Percentiles rank a stretch among this genome's conserved stretches.
These are phyloP conservation scores for Penicillium ucsense DNA, from an alignment of 495 filamentous ascomycete genomes.

Conservation along the genomic window DNA sequence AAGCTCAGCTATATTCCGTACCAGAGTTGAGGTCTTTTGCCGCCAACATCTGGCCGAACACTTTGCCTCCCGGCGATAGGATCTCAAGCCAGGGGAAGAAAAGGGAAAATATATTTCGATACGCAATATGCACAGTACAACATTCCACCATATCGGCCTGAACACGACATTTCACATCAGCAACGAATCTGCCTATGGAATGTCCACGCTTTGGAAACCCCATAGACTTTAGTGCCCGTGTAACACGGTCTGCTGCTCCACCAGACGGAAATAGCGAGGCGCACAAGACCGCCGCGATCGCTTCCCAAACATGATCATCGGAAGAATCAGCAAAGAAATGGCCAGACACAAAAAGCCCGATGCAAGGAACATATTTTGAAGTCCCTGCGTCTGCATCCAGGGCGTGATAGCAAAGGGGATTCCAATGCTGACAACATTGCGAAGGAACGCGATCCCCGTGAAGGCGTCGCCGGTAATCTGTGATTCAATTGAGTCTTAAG, in stretches of 20 bases:
- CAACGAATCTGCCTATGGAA: too few species aligned
- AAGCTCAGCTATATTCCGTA: too few species aligned
- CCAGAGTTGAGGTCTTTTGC: too few species aligned
- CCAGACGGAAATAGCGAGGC: conserved; percentile 7
- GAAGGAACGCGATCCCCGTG: conserved; percentile 24
- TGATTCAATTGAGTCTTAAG: background rate
- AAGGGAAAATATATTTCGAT: too few species aligned
- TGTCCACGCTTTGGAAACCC: too few species aligned
- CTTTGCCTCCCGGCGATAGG: too few species aligned
- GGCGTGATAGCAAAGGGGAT: conserved; percentile 27
- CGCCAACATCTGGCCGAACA: too few species aligned
- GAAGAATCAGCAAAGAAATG: conserved; percentile 10
- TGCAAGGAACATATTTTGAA: conserved; percentile 25
- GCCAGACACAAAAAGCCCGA: conserved; percentile 23
- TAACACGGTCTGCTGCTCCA: conserved; percentile 2
- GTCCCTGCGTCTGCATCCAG: conserved; percentile 19
- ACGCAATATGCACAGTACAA: too few species aligned
- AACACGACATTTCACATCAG: too few species aligned
- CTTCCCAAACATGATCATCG: conserved; percentile 25
- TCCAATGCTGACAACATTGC: conserved; percentile 23
- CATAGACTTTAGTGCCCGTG: too few species aligned
- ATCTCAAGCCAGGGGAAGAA: too few species aligned
- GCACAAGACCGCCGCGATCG: conserved; percentile 8
- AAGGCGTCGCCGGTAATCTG: conserved; percentile 31
- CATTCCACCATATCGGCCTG: too few species aligned